Percentiles rank a stretch among this genome's conserved stretches.
phyloP scores from a whole-genome alignment of 768 basidiomycete genomes.

The Hypholoma fasciculare region DNA sequence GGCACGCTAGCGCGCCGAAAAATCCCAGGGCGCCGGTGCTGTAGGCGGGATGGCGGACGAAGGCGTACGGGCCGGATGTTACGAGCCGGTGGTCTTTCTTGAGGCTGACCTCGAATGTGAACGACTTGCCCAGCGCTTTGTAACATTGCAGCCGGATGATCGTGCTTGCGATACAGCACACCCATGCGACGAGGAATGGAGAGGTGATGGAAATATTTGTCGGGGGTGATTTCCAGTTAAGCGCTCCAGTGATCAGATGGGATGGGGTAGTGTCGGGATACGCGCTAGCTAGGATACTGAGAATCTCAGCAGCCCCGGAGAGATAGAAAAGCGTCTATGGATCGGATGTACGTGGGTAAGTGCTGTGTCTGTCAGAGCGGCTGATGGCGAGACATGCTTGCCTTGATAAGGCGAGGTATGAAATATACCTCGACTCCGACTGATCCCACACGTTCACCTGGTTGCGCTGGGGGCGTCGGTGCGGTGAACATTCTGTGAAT shows the following conservation, averaged over 20 bases:
- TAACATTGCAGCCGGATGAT: conserved; percentile 16
- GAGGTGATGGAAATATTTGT: conserved; percentile 4
- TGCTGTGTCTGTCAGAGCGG: not conserved
- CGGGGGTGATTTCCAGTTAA: not conserved
- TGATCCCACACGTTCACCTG: conserved; percentile 19
- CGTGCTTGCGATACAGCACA: conserved; percentile 6
- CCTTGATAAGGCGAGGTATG: conserved; percentile 22
- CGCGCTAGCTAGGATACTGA: not conserved
- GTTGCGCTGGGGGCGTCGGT: conserved; percentile 23
- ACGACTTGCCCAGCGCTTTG: conserved; percentile 13
- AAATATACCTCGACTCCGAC: conserved; percentile 20
- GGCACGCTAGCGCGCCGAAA: conserved; percentile 8
- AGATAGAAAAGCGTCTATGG: conserved; percentile 19
- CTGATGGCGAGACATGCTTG: conserved; percentile 5
- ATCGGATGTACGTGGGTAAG: not conserved
- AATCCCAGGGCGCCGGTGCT: conserved; percentile 8
- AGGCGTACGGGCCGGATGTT: conserved; percentile 17
- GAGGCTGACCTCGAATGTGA: conserved; percentile 19
- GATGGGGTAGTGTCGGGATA: not conserved
- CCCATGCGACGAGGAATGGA: conserved; percentile 12
- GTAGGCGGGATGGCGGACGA: conserved; percentile 19
- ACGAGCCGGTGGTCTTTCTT: conserved; percentile 15
- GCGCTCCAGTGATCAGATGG: not conserved
- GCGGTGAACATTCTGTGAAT: conserved; percentile 26
- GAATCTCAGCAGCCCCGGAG: conserved; percentile 17